phyloP scores from a whole-genome alignment of 2,329 filamentous ascomycete species.

The Phaeosphaeriaceae sp. region DNA sequence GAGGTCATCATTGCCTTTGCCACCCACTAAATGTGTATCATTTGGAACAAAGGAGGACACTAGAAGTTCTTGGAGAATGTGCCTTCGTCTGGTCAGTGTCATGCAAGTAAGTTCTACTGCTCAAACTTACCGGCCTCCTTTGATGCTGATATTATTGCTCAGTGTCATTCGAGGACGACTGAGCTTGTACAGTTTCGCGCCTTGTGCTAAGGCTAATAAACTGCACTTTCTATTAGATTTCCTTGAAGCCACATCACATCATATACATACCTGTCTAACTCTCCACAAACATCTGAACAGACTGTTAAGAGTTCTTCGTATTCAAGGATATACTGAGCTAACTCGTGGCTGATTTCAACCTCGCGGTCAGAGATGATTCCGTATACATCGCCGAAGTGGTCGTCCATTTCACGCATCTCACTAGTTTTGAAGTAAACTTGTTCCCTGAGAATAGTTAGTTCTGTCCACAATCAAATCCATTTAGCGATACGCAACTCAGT shows the following conservation, averaged over 20 bases:
- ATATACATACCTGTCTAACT: conserved; percentile 70
- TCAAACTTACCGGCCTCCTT: conserved; percentile 68
- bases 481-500: conserved; percentile 56
- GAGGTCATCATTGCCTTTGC: conserved; percentile 41
- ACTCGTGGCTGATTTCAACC: conserved; percentile 82
- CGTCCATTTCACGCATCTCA: conserved; percentile 81
- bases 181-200: conserved; percentile 77
- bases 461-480: background rate
- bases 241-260: too few relatives aligned
- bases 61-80: conserved; percentile 84
- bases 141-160: conserved; percentile 74
- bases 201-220: conserved; percentile 78
- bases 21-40: conserved; percentile 72
- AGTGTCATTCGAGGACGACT: conserved; percentile 71
- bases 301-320: conserved; percentile 69
- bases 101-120: background rate
- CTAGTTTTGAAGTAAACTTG: conserved; percentile 85
- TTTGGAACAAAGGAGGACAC: conserved; percentile 85
- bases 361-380: conserved; percentile 87
- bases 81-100: conserved; percentile 51
- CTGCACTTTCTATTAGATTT: conserved; percentile 51
- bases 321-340: conserved; percentile 73
- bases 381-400: conserved; percentile 82
- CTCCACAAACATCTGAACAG: conserved; percentile 82
- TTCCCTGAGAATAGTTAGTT: conserved; percentile 41